These are phyloP conservation scores for Aspergillus alliaceus DNA, from an alignment of 2,329 filamentous ascomycete genomes.

Conservation along the genomic window DNA sequence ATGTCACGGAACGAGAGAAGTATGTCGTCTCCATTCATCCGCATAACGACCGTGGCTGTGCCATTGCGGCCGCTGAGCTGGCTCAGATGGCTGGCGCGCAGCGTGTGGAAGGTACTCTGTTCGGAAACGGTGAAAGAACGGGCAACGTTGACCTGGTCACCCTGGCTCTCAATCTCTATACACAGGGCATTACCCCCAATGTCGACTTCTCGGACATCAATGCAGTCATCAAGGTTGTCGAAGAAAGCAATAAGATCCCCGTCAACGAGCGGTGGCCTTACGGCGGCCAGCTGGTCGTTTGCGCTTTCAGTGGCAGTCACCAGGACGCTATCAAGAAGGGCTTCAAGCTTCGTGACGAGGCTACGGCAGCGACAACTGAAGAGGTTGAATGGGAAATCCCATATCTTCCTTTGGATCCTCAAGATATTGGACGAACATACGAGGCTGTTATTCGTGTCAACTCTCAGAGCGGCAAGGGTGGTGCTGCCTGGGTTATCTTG, in stretches of 20 bases:
- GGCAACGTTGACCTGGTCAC: constrained; percentile 96
- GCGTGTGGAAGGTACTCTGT: constrained; percentile 88
- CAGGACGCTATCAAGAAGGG: constrained; percentile 97
- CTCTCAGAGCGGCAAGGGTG: constrained; percentile 92
- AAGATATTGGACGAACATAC: constrained; percentile 95
- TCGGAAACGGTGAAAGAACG: constrained; percentile 92
- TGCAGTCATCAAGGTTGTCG: constrained; percentile 81
- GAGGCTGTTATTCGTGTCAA: constrained; percentile 98
- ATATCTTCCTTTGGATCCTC: constrained; percentile 88
- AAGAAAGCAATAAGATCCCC: constrained; percentile 92
- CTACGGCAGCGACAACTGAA: constrained; percentile 54
- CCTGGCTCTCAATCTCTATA: constrained; percentile 89
- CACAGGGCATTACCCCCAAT: constrained; percentile 79
- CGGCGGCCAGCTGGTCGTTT: constrained; percentile 86
- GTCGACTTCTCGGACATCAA: constrained; percentile 92
- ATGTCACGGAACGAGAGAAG: constrained; percentile 82
- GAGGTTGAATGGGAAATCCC: constrained; percentile 80
- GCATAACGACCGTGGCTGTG: constrained; percentile 92
- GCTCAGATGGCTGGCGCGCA: constrained; percentile 96
- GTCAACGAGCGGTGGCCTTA: constrained; percentile 89
- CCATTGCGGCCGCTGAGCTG: constrained; percentile 84
- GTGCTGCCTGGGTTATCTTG: constrained; percentile 90
- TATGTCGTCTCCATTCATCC: constrained; percentile 87
- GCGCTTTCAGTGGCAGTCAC: constrained; percentile 87
- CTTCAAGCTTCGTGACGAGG: constrained; percentile 63